Conservation (phyloP, 2,329 filamentous ascomycete genomes). For the Xylaria multiplex region DNA sequence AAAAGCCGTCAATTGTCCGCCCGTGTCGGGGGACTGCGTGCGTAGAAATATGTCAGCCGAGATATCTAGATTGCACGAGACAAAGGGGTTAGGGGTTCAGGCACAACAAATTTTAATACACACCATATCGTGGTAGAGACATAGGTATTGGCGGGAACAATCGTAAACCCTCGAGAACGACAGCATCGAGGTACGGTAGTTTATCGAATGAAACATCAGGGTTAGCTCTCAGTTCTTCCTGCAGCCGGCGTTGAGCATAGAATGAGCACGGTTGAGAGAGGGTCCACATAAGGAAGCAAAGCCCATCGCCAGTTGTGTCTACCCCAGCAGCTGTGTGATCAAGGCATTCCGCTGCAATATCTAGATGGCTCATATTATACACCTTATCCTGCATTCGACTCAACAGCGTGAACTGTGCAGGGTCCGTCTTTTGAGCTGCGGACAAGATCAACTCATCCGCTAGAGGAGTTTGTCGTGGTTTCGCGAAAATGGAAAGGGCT, state of each 20-base stretch:
- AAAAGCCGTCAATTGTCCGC: constrained; percentile 64
- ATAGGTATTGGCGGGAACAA: constrained; percentile 73
- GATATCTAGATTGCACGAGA: no score
- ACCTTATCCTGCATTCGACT: constrained; percentile 66
- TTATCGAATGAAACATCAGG: constrained; percentile 57
- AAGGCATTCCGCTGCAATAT: constrained; percentile 73
- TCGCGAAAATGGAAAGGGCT: constrained; percentile 60
- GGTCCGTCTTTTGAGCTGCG: constrained; percentile 57
- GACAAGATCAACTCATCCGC: constrained; percentile 68
- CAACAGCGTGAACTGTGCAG: constrained; percentile 66
- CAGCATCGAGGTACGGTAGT: constrained; percentile 69
- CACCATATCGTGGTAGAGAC: constrained; percentile 66
- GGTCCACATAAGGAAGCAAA: constrained; percentile 78
- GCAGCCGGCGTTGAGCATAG: constrained; percentile 62
- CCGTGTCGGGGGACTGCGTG: constrained; percentile 60
- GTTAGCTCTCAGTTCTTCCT: constrained; percentile 61
- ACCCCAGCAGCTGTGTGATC: constrained; percentile 76
- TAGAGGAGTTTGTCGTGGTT: constrained; percentile 66
- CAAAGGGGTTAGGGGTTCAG: no score
- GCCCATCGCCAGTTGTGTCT: constrained; percentile 76
- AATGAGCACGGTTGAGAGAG: constrained; percentile 69
- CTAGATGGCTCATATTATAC: constrained; percentile 59
- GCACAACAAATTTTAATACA: no score
- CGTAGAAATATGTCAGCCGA: no score
- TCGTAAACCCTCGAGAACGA: constrained; percentile 70